Evolutionary conservation across 768 basidiomycete genomes (phyloP).

Genomic region (Tylopilus subfusipes): DNA sequence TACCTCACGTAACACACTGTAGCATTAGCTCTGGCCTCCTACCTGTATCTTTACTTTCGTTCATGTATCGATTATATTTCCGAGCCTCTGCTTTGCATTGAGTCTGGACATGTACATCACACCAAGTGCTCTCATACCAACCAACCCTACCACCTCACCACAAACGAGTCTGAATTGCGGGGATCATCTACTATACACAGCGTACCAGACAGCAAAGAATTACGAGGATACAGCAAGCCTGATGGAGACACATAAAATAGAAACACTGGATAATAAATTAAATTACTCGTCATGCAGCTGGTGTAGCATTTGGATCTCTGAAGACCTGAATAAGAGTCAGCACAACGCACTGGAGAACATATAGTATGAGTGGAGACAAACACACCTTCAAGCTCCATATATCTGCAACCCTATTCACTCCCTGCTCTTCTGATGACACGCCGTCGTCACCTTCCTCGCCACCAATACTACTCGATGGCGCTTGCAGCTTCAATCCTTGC

Average conservation of each 20-base stretch:
- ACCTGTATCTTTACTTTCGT: slow-evolving; percentile 20
- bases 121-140: not conserved
- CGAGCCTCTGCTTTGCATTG: too few relatives aligned
- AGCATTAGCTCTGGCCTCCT: slow-evolving; percentile 16
- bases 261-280: slow-evolving; percentile 15
- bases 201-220: slow-evolving; percentile 1
- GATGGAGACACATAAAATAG: slow-evolving; percentile 3
- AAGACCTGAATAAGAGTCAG: slow-evolving; percentile 36
- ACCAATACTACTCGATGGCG: slow-evolving; percentile 37
- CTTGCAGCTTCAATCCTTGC: slow-evolving; percentile 83
- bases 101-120: too few relatives aligned
- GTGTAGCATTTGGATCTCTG: slow-evolving; percentile 39
- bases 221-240: slow-evolving; percentile 4
- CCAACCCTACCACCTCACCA: not conserved
- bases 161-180: not conserved
- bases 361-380: not conserved
- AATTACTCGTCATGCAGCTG: slow-evolving; percentile 24
- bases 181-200: not conserved
- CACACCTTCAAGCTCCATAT: slow-evolving; percentile 75
- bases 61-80: slow-evolving; percentile 9
- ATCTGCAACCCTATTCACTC: slow-evolving; percentile 54
- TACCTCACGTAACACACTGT: slow-evolving; percentile 12
- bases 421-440: slow-evolving; percentile 32
- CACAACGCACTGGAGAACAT: not conserved
- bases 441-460: slow-evolving; percentile 36